phyloP scores from a whole-genome alignment of 192 early-diverging fungal genomes.

The Coemansia nantahalensis region DNA sequence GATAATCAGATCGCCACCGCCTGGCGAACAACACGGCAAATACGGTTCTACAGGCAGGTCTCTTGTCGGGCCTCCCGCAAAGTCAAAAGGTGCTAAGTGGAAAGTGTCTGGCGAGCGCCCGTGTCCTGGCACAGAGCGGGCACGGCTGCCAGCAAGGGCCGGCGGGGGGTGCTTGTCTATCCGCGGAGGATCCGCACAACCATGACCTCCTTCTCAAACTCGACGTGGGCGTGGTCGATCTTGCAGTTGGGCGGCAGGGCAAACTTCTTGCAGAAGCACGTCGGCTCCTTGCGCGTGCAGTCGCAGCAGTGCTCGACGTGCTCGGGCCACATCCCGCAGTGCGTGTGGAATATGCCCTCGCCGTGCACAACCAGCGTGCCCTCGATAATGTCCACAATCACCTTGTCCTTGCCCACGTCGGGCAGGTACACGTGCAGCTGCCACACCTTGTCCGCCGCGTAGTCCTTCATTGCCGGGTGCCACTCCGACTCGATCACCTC shows the following conservation, averaged over 20 bases:
- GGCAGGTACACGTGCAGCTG: constrained; percentile 53
- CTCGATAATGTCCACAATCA: constrained; percentile 42
- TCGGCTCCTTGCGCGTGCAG: constrained; percentile 47
- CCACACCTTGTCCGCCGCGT: constrained; percentile 51
- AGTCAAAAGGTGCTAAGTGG: too few species aligned
- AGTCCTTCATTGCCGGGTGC: constrained; percentile 50
- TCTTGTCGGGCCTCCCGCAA: too few species aligned
- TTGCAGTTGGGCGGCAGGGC: constrained; percentile 41
- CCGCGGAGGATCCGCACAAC: constrained; percentile 47
- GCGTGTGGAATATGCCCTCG: constrained; percentile 50
- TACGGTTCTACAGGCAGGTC: too few species aligned
- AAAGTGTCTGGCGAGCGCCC: too few species aligned
- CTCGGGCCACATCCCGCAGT: constrained; percentile 53
- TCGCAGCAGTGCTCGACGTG: constrained; percentile 52
- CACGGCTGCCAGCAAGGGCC: background rate
- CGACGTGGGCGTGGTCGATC: constrained; percentile 35
- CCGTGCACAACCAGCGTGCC: constrained; percentile 38
- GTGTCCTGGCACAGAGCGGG: too few species aligned
- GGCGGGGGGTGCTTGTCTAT: constrained; percentile 1
- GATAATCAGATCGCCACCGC: too few species aligned
- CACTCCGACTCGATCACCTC: constrained; percentile 36
- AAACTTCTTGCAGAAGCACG: constrained; percentile 42
- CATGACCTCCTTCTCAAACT: constrained; percentile 53
- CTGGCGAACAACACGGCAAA: too few species aligned
- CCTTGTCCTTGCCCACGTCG: constrained; percentile 47